Percentiles rank a stretch among this genome's conserved stretches.
Evolutionary conservation across 1,284 basidiomycete genomes (phyloP).

Genomic region (Rhodotorula mucilaginosa): DNA sequence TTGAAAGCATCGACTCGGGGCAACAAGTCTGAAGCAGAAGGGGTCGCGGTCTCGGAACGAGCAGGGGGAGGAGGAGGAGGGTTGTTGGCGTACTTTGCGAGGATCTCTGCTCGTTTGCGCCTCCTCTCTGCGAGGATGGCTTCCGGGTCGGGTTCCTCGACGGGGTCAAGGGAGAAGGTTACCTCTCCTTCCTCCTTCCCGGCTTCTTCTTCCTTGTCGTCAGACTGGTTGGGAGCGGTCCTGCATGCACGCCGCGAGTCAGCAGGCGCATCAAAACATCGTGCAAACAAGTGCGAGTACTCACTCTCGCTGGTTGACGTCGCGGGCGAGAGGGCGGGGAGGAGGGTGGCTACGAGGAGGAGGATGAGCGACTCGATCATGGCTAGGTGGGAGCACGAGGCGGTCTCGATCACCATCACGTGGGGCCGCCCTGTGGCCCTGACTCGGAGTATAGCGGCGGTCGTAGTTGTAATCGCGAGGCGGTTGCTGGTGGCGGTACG

Average conservation of each 20-base stretch:
- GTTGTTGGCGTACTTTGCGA: conserved; percentile 66
- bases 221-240: not conserved
- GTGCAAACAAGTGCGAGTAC: not conserved
- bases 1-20: not conserved
- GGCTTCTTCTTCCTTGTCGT: not conserved
- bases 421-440: not conserved
- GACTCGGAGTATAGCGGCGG: not conserved
- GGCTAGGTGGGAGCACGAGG: not conserved
- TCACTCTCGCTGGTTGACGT: conserved; percentile 17
- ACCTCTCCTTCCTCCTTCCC: too few relatives aligned
- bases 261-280: not conserved
- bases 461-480: too few relatives aligned
- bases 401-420: too few relatives aligned
- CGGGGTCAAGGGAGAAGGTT: conserved; percentile 40
- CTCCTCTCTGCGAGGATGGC: conserved; percentile 72
- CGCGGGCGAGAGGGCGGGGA: not conserved
- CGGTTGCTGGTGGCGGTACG: too few relatives aligned
- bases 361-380: not conserved
- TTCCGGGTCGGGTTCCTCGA: conserved; percentile 66
- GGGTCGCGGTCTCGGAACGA: conserved; percentile 11
- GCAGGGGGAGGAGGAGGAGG: not conserved
- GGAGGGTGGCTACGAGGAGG: not conserved
- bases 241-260: not conserved
- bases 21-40: not conserved
- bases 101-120: conserved; percentile 74